phyloP scores from a whole-genome alignment of 768 basidiomycete species.

The Hypsizygus marmoreus region DNA sequence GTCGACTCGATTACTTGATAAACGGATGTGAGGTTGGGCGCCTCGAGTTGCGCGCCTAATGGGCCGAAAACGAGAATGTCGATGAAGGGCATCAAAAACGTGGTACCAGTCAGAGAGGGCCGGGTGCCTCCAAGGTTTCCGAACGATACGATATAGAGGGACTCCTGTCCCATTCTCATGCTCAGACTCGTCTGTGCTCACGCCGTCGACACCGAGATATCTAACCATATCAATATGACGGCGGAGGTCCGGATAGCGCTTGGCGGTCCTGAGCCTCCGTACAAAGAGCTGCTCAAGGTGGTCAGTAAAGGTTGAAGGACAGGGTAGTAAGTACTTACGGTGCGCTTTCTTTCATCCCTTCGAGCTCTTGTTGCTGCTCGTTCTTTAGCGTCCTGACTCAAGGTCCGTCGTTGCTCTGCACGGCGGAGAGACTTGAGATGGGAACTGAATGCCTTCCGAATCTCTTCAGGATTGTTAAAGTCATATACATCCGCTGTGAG shows the following conservation, averaged over 20 bases:
- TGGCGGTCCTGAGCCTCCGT: neutral
- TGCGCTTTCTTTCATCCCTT: neutral
- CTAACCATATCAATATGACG: constrained; percentile 1
- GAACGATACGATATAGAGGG: neutral
- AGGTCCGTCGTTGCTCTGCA: neutral
- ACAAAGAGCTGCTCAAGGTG: neutral
- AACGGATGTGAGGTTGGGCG: constrained; percentile 1
- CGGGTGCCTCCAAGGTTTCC: neutral
- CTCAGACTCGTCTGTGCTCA: neutral
- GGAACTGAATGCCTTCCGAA: neutral
- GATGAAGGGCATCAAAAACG: neutral
- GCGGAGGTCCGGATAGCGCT: neutral
- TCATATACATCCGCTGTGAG: neutral
- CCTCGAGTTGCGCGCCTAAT: neutral
- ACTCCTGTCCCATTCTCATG: neutral
- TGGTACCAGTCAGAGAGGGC: neutral
- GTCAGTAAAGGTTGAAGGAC: neutral
- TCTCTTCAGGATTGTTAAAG: neutral
- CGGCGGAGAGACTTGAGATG: neutral
- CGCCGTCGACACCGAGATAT: neutral
- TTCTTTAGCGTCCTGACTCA: neutral
- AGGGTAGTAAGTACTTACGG: neutral
- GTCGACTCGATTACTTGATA: neutral
- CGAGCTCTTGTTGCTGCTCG: neutral
- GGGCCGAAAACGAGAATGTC: neutral